phyloP scores from a whole-genome alignment of 2,329 filamentous ascomycete species.

The Didymella keratinophila region DNA sequence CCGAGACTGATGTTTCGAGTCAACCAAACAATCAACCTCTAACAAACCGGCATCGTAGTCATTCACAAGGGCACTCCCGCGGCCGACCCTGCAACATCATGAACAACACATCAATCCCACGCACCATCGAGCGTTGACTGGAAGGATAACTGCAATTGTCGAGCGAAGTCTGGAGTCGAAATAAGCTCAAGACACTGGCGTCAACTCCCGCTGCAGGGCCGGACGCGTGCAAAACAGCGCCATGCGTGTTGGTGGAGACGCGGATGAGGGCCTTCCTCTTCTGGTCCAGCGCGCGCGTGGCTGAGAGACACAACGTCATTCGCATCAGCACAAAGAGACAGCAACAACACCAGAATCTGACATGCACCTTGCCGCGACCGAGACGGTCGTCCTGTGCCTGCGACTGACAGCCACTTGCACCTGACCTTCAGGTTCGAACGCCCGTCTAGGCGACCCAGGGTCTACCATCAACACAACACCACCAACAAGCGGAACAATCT shows the following conservation, averaged over 20 bases:
- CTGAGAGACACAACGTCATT: slow-evolving; percentile 20
- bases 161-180: slow-evolving; percentile 21
- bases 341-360: background rate
- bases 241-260: slow-evolving; percentile 34
- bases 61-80: background rate
- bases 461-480: background rate
- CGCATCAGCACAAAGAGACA: background rate
- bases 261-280: slow-evolving; percentile 33
- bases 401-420: background rate
- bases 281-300: slow-evolving; percentile 21
- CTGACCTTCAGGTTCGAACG: background rate
- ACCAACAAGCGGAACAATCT: background rate
- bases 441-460: background rate
- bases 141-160: background rate
- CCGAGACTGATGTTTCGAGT: slow-evolving; percentile 9
- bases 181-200: slow-evolving; percentile 35
- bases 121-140: background rate
- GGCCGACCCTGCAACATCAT: slow-evolving; percentile 5
- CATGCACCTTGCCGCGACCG: background rate
- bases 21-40: slow-evolving; percentile 12
- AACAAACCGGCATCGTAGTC: background rate
- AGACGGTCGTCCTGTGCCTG: background rate
- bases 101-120: slow-evolving; percentile 2
- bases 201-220: slow-evolving; percentile 30
- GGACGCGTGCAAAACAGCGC: slow-evolving; percentile 19